Evolutionary conservation across 768 basidiomycete species (phyloP).

Genomic region (Trametes maxima): DNA sequence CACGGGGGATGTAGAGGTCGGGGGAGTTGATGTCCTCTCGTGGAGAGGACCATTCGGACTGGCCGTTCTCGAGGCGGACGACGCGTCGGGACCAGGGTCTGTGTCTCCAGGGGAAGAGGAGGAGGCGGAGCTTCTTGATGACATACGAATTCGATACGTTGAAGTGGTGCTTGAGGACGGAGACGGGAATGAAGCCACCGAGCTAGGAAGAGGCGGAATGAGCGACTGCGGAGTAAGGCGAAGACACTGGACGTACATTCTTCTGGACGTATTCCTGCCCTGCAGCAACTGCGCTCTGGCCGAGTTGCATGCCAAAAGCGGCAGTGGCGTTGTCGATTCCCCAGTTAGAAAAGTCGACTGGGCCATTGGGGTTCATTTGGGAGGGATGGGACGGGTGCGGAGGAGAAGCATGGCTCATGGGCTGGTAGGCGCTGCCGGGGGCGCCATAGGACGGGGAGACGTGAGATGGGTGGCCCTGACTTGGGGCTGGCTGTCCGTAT

Average conservation of each 20-base stretch:
- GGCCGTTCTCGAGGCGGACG: slow-evolving; percentile 60
- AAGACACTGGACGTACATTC: slow-evolving; percentile 70
- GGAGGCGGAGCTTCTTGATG: slow-evolving; percentile 79
- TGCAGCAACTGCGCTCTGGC: slow-evolving; percentile 86
- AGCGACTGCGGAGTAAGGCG: background rate
- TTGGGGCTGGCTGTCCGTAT: slow-evolving; percentile 35
- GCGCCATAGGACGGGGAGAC: slow-evolving; percentile 18
- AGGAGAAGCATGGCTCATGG: slow-evolving; percentile 26
- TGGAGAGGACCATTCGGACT: slow-evolving; percentile 84
- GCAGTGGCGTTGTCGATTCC: slow-evolving; percentile 93
- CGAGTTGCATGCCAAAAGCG: slow-evolving; percentile 95
- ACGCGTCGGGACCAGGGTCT: slow-evolving; percentile 80
- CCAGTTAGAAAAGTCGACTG: slow-evolving; percentile 67
- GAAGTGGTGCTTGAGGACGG: slow-evolving; percentile 86
- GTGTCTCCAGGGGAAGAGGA: slow-evolving; percentile 97
- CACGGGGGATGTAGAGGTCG: slow-evolving; percentile 95
- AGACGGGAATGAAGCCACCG: slow-evolving; percentile 74
- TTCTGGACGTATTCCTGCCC: slow-evolving; percentile 96
- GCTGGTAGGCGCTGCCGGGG: slow-evolving; percentile 33
- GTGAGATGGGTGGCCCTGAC: slow-evolving; percentile 12
- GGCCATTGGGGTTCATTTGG: slow-evolving; percentile 38
- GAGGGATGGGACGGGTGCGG: slow-evolving; percentile 39
- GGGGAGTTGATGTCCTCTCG: slow-evolving; percentile 95
- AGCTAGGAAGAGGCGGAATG: slow-evolving; percentile 53
- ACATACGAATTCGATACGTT: slow-evolving; percentile 98